phyloP scores from a whole-genome alignment of 2,329 filamentous ascomycete genomes.

The Ophiocordyceps australis region DNA sequence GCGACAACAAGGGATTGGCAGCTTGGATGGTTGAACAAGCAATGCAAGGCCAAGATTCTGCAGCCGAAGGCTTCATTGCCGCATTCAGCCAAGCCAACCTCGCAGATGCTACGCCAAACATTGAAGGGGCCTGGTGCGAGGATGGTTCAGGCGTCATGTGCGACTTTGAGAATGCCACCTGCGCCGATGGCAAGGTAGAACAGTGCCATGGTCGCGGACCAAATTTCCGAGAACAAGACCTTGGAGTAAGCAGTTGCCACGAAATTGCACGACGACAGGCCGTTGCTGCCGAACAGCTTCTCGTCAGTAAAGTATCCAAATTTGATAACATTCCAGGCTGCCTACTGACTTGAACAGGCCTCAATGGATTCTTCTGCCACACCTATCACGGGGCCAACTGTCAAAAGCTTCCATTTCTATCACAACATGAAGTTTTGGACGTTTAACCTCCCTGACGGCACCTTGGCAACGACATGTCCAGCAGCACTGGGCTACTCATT shows the following conservation, averaged over 20 bases:
- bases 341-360: slow-evolving; percentile 21
- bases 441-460: slow-evolving; percentile 58
- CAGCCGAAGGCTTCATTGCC: slow-evolving; percentile 57
- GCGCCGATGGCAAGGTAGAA: slow-evolving; percentile 48
- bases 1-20: slow-evolving; percentile 91
- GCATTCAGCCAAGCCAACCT: slow-evolving; percentile 87
- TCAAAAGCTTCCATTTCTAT: slow-evolving; percentile 74
- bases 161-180: slow-evolving; percentile 69
- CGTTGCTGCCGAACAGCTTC: slow-evolving; percentile 28
- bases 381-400: slow-evolving; percentile 37
- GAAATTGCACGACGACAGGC: slow-evolving; percentile 60
- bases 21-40: slow-evolving; percentile 68
- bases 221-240: slow-evolving; percentile 45
- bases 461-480: slow-evolving; percentile 55
- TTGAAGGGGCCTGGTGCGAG: slow-evolving; percentile 75
- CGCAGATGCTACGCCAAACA: slow-evolving; percentile 77
- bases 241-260: slow-evolving; percentile 55
- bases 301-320: slow-evolving; percentile 13
- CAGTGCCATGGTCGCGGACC: slow-evolving; percentile 60
- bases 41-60: slow-evolving; percentile 31
- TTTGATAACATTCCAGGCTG: not conserved
- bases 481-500: slow-evolving; percentile 85
- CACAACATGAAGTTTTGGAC: slow-evolving; percentile 61
- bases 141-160: slow-evolving; percentile 59
- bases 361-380: slow-evolving; percentile 25